Evolutionary conservation across 805 yeast genomes (phyloP).

Genomic region (Kodamaea kaohsiungensis): DNA sequence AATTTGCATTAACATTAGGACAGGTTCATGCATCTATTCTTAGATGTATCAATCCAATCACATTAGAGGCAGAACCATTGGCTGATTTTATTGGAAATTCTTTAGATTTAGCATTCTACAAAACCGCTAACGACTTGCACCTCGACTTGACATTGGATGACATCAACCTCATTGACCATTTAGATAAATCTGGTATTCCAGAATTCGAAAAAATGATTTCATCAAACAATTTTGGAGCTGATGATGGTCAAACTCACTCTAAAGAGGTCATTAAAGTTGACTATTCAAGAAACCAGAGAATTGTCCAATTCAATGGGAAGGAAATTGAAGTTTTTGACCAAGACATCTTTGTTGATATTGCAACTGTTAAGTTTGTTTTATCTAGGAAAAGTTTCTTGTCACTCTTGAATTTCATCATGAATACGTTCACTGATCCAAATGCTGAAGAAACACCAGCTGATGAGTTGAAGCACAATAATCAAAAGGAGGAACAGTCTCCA

Average conservation of each 20-base stretch:
- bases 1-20: constrained; percentile 70
- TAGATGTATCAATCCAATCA: constrained; percentile 63
- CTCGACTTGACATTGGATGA: constrained; percentile 66
- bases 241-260: constrained; percentile 14
- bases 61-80: constrained; percentile 64
- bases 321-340: constrained; percentile 76
- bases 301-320: constrained; percentile 53
- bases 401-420: constrained; percentile 73
- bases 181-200: constrained; percentile 59
- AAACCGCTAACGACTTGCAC: constrained; percentile 60
- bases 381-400: constrained; percentile 79
- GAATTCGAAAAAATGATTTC: constrained; percentile 72
- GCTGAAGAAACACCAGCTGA: constrained; percentile 69
- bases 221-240: constrained; percentile 47
- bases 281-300: constrained; percentile 59
- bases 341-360: constrained; percentile 66
- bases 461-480: constrained; percentile 64
- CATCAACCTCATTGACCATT: constrained; percentile 71
- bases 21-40: constrained; percentile 59
- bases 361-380: constrained; percentile 73
- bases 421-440: constrained; percentile 85
- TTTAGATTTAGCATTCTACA: constrained; percentile 59
- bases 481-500: constrained; percentile 60
- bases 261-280: constrained; percentile 57
- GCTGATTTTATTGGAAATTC: constrained; percentile 73